These are phyloP conservation scores for Pachyrhizus erosus DNA, from an alignment of 306 rosid genomes.

Conservation along the genomic window DNA sequence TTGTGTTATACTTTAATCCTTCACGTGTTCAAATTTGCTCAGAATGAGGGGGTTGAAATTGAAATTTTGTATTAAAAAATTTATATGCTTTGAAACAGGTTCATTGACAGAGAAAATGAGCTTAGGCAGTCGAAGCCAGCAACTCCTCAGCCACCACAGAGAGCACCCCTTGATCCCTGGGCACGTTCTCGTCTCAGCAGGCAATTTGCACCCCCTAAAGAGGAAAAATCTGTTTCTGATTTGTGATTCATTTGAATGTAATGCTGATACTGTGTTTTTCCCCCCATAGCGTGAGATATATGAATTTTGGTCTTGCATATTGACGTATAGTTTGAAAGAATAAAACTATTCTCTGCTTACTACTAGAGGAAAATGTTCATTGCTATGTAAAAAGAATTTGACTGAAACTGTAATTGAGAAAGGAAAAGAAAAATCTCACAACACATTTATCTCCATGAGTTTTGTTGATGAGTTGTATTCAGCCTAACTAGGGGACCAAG, in stretches of 20 bases:
- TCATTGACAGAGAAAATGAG: slow-evolving; percentile 80
- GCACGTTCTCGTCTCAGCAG: slow-evolving; percentile 69
- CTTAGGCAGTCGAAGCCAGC: slow-evolving; percentile 93
- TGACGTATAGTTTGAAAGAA: slow-evolving; percentile 13
- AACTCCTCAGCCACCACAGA: slow-evolving; percentile 76
- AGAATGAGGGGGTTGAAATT: slow-evolving; percentile 9
- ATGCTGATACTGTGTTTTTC: neutral
- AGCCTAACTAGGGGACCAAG: neutral
- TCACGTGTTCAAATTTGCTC: neutral
- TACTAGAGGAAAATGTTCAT: slow-evolving; percentile 22
- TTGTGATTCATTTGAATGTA: slow-evolving; percentile 45
- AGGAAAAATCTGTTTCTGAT: slow-evolving; percentile 57
- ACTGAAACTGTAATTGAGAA: neutral
- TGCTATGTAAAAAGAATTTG: slow-evolving; percentile 24
- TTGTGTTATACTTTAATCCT: neutral
- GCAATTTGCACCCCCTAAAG: slow-evolving; percentile 85
- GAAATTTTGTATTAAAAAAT: neutral
- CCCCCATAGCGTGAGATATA: neutral
- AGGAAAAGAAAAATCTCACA: too few relatives aligned
- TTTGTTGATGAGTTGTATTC: neutral
- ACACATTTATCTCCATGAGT: too few relatives aligned
- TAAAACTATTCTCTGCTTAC: neutral
- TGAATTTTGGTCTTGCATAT: slow-evolving; percentile 24
- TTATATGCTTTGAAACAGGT: slow-evolving; percentile 56
- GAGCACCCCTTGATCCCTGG: slow-evolving; percentile 88